Evolutionary conservation across 2,329 filamentous ascomycete species (phyloP).

Genomic region (Talaromyces sp.): DNA sequence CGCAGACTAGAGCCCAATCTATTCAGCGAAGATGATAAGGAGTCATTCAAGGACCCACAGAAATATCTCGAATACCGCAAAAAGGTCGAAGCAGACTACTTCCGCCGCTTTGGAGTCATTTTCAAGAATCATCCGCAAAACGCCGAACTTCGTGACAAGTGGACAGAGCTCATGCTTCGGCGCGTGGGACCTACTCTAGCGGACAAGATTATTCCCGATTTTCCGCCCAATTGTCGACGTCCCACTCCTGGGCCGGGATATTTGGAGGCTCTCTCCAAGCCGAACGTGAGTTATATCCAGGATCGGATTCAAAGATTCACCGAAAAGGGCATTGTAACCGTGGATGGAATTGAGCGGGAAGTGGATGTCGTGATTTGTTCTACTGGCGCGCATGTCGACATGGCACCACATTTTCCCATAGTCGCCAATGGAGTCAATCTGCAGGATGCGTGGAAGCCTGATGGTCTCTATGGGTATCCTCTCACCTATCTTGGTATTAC

Average conservation of each 20-base stretch:
- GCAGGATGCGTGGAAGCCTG: conserved; percentile 54
- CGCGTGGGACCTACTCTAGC: conserved; percentile 57
- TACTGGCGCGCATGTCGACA: conserved; percentile 62
- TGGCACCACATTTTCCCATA: conserved; percentile 61
- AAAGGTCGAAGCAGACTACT: conserved; percentile 59
- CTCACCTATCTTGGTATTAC: conserved; percentile 65
- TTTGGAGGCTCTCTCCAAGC: conserved; percentile 60
- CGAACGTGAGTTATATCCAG: conserved; percentile 62
- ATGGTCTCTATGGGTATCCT: conserved; percentile 58
- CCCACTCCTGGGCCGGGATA: conserved; percentile 66
- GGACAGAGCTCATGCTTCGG: conserved; percentile 53
- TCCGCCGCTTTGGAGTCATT: conserved; percentile 54
- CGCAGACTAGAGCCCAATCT: conserved; percentile 57
- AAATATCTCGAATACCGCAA: conserved; percentile 61
- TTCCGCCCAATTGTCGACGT: conserved; percentile 62
- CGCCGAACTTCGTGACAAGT: conserved; percentile 46
- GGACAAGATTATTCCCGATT: conserved; percentile 58
- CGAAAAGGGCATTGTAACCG: conserved; percentile 57
- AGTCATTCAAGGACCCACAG: conserved; percentile 59
- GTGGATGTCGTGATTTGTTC: conserved; percentile 67
- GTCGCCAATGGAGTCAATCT: conserved; percentile 55
- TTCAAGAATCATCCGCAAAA: conserved; percentile 56
- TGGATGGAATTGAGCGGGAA: conserved; percentile 54
- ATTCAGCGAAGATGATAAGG: conserved; percentile 52
- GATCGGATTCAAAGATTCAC: conserved; percentile 59